Conservation (phyloP, 1,284 basidiomycete species). For the Cronartium quercuum region DNA sequence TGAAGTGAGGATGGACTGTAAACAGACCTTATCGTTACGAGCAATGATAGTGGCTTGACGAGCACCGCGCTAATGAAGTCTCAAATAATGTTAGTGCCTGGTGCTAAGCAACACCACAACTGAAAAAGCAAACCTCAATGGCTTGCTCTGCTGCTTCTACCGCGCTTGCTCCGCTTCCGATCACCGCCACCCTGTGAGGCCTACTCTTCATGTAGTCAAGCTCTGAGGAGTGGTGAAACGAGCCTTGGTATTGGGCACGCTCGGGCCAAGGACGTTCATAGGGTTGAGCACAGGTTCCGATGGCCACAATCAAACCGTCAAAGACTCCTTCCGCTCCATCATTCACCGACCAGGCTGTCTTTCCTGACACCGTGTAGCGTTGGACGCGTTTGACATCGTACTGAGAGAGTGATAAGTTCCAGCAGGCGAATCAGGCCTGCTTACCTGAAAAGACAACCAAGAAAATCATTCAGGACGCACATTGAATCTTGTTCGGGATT, state of each 20-base stretch:
- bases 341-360: slow-evolving; percentile 15
- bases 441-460: too few species aligned
- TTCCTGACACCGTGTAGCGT: slow-evolving; percentile 7
- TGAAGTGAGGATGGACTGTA: background rate
- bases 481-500: slow-evolving; percentile 19
- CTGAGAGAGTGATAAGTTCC: background rate
- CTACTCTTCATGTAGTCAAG: slow-evolving; percentile 15
- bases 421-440: too few species aligned
- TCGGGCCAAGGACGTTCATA: slow-evolving; percentile 2
- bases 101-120: slow-evolving; percentile 9
- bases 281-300: slow-evolving; percentile 23
- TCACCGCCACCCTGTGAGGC: slow-evolving; percentile 14
- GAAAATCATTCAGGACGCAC: background rate
- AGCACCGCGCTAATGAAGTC: background rate
- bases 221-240: slow-evolving; percentile 25
- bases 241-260: slow-evolving; percentile 3
- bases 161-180: slow-evolving; percentile 38
- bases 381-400: slow-evolving; percentile 12
- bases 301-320: slow-evolving; percentile 30
- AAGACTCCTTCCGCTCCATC: slow-evolving; percentile 22
- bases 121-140: slow-evolving; percentile 9
- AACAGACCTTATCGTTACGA: background rate
- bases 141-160: slow-evolving; percentile 35
- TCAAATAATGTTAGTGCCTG: slow-evolving; percentile 19
- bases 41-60: background rate